phyloP scores from a whole-genome alignment of 352 stramenopile genomes.

The Phytophthora litchii region DNA sequence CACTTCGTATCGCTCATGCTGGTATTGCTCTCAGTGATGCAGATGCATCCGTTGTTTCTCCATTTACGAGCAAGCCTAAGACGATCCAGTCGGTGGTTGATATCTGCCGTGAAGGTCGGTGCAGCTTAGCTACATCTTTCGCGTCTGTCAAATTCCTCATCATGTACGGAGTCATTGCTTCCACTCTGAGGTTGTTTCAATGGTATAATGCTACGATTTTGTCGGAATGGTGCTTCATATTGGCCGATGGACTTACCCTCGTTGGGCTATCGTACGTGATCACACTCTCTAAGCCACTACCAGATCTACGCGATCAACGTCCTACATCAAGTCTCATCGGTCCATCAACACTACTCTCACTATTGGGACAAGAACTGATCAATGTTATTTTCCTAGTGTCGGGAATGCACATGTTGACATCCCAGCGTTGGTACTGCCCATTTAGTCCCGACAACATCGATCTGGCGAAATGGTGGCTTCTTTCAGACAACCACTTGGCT shows the following conservation, averaged over 20 bases:
- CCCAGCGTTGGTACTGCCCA: constrained; percentile 49
- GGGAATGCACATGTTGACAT: constrained; percentile 41
- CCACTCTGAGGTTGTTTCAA: constrained; percentile 63
- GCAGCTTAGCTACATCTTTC: constrained; percentile 88
- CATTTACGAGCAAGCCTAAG: constrained; percentile 89
- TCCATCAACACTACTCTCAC: constrained; percentile 47
- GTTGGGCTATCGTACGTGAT: constrained; percentile 79
- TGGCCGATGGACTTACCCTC: constrained; percentile 67
- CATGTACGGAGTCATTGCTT: constrained; percentile 86
- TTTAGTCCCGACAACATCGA: constrained; percentile 47
- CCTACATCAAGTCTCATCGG: constrained; percentile 71
- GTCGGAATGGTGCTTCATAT: constrained; percentile 75
- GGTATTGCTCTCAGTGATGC: constrained; percentile 91
- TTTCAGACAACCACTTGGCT: constrained; percentile 49
- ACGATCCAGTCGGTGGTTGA: constrained; percentile 81
- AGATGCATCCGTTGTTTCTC: constrained; percentile 87
- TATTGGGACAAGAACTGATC: constrained; percentile 55
- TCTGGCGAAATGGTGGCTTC: constrained; percentile 52
- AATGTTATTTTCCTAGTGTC: constrained; percentile 57
- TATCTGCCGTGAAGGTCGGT: constrained; percentile 86
- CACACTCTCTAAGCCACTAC: constrained; percentile 59
- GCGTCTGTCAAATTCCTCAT: constrained; percentile 89
- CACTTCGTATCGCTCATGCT: constrained; percentile 90
- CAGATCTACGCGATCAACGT: constrained; percentile 24
- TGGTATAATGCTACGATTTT: constrained; percentile 79